Percentiles rank a stretch among this genome's conserved stretches.
Evolutionary conservation across 345 rosid genomes (phyloP).

Genomic region (Sonneratia alba): DNA sequence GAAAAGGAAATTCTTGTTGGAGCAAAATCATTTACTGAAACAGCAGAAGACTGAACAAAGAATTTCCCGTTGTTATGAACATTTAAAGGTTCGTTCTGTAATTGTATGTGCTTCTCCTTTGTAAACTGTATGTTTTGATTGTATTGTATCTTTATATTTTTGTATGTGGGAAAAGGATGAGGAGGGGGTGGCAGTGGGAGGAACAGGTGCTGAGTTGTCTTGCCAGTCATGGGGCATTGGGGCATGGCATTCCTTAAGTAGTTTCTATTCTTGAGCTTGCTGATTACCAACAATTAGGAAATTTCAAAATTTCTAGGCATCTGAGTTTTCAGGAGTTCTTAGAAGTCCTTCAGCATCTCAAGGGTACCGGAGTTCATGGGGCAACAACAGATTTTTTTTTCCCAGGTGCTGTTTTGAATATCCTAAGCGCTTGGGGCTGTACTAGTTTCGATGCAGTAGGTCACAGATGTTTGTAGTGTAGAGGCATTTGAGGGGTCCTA

Average conservation of each 20-base stretch:
- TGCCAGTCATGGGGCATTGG: neutral
- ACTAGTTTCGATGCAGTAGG: neutral
- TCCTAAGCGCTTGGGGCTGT: neutral
- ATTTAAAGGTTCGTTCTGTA: conserved; percentile 52
- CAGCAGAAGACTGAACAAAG: conserved; percentile 56
- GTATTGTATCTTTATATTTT: neutral
- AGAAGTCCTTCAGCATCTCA: neutral
- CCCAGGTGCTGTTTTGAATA: neutral
- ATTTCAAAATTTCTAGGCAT: neutral
- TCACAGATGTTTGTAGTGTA: too few species aligned
- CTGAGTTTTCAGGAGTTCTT: neutral
- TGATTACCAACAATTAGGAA: neutral
- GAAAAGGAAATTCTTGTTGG: conserved; percentile 40
- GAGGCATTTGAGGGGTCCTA: too few species aligned
- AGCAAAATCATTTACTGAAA: conserved; percentile 53
- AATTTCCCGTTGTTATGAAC: conserved; percentile 46
- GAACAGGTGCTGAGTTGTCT: neutral
- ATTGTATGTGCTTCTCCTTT: neutral
- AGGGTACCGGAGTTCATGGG: neutral
- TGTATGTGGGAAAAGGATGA: neutral
- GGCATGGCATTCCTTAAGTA: neutral
- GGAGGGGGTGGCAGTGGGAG: neutral
- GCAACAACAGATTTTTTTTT: neutral
- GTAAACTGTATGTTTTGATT: neutral
- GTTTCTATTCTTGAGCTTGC: neutral